Evolutionary conservation across 1,139 yeast species (phyloP), one percentile per base, ranked within the genome.

Genomic region (Spencermartinsiella ligniputridi): DNA sequence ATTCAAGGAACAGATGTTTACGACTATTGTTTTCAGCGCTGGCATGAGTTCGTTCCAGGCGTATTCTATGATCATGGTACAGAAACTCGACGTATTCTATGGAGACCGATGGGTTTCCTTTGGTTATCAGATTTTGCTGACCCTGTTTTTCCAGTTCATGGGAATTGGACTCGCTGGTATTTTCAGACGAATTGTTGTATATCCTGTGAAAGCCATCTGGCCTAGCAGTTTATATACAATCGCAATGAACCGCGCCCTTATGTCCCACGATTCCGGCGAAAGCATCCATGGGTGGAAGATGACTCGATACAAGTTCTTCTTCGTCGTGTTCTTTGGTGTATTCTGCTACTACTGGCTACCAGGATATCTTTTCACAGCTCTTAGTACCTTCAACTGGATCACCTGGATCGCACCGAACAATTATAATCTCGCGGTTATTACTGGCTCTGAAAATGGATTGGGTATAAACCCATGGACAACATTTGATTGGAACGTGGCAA

Each of bases 1-100:
- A 25, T 72, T 69, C 55, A 83, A 84, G 61, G 92, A 83, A 57
- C 88, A 83, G 67, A 79, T 79, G 81, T 67, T 79, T 50, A 69
- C 79, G 2, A 75, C 83, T 3, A 45, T 75, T 33, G 64, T 73
- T 51, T 70, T 71, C 52, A 35, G 41, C 27, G 46, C 40, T 19
- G 40, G 43, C 4, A 35, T 47, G 29, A 19, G 24, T 18, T 34
- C 59, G 32, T 50, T 58, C 39, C 55, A 61, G 44, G 46, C 62
- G 18, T 58, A 53, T 45, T 52, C 54, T 42, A 62, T 56, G 35
- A 51, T 66, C 39, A 42, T 55, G 17, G 53, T 56, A 37, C 67
- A 53, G 61, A 52, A 53, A 43, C 50, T 60, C 42, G 43, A 52
- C 16, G 45, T 59, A 36, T 76, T 63, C 52, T 75, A 74, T 47